Percentiles rank a stretch among this genome's conserved stretches.
phyloP scores from a whole-genome alignment of 2,329 filamentous ascomycete genomes.

The Truncatella angustata region DNA sequence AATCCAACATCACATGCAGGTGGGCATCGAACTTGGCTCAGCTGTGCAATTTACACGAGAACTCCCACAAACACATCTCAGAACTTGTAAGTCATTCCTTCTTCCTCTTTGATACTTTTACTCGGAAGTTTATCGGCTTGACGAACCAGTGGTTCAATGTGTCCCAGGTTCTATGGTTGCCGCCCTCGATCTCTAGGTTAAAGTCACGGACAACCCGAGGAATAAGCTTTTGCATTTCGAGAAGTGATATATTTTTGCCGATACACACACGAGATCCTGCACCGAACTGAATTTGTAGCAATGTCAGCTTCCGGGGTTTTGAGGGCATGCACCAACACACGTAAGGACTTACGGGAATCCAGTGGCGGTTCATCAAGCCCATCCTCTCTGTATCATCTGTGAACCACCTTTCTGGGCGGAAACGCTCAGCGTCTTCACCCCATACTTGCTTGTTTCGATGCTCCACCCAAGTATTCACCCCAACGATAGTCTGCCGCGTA shows the following conservation, averaged over 20 bases:
- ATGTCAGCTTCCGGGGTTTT: neutral
- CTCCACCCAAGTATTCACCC: constrained; percentile 34
- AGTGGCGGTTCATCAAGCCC: constrained; percentile 26
- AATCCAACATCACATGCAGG: too few species aligned
- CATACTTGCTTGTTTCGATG: constrained; percentile 30
- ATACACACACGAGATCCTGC: constrained; percentile 40
- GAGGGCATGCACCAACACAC: neutral
- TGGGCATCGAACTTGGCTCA: too few species aligned
- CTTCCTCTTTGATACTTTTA: too few species aligned
- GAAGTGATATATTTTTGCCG: constrained; percentile 40
- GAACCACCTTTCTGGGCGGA: constrained; percentile 42
- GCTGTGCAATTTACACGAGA: too few species aligned
- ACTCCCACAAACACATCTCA: too few species aligned
- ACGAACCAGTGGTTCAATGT: too few species aligned
- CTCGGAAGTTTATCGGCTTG: too few species aligned
- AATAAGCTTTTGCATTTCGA: constrained; percentile 43
- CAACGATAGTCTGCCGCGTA: constrained; percentile 25
- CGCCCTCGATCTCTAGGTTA: constrained; percentile 27
- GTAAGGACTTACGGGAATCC: constrained; percentile 30
- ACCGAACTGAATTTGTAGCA: constrained; percentile 30
- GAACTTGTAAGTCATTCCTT: too few species aligned
- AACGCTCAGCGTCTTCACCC: constrained; percentile 29
- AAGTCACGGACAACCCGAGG: constrained; percentile 34
- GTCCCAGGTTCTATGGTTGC: too few species aligned
- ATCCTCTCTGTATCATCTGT: constrained; percentile 20